Percentiles rank a stretch among this genome's conserved stretches.
Evolutionary conservation across 495 filamentous ascomycete species (phyloP).

Genomic region (Aspergillus baeticus): DNA sequence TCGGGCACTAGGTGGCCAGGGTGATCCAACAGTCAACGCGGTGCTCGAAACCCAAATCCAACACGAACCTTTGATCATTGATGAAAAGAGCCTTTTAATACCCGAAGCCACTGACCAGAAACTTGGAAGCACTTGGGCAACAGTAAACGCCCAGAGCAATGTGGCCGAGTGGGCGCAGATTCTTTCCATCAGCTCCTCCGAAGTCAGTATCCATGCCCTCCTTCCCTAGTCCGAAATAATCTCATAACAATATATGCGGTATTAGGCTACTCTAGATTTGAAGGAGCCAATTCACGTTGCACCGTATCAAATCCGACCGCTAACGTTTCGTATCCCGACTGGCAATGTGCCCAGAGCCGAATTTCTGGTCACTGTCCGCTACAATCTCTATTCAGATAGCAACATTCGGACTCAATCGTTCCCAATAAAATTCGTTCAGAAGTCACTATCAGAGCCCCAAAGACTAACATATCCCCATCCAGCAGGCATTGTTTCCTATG

Average conservation of each 20-base stretch:
- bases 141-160: slow-evolving; percentile 50
- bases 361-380: slow-evolving; percentile 12
- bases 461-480: slow-evolving; percentile 59
- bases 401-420: slow-evolving; percentile 8
- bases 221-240: not conserved
- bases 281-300: slow-evolving; percentile 12
- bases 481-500: slow-evolving; percentile 58
- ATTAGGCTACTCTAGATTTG: slow-evolving; percentile 2
- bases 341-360: not conserved
- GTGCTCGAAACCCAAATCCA: slow-evolving; percentile 29
- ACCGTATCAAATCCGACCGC: slow-evolving; percentile 16
- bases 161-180: slow-evolving; percentile 35
- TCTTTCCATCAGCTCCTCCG: slow-evolving; percentile 13
- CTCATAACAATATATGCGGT: not conserved
- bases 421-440: slow-evolving; percentile 16
- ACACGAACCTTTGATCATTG: slow-evolving; percentile 27
- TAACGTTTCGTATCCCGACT: slow-evolving; percentile 14
- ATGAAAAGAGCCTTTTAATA: slow-evolving; percentile 37
- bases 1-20: slow-evolving; percentile 48
- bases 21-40: slow-evolving; percentile 39
- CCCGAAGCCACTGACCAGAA: slow-evolving; percentile 47
- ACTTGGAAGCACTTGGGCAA: slow-evolving; percentile 45
- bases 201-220: slow-evolving; percentile 12
- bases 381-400: not conserved
- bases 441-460: slow-evolving; percentile 42